phyloP scores from a whole-genome alignment of 2,329 filamentous ascomycete genomes.

The Zasmidium angulare region DNA sequence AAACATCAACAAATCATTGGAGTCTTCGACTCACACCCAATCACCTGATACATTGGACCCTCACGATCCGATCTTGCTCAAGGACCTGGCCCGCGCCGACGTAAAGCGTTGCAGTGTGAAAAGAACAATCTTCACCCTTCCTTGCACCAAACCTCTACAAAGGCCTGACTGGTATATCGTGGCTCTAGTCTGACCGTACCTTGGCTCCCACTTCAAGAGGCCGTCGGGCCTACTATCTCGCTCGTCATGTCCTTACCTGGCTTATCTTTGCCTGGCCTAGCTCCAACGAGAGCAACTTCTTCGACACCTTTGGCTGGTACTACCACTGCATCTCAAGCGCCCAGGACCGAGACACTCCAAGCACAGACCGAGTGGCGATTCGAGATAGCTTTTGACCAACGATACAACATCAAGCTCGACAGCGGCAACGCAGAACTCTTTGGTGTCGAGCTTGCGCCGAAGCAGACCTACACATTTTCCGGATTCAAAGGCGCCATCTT shows the following conservation, averaged over 20 bases:
- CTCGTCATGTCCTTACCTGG: constrained; percentile 44
- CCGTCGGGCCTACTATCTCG: background rate
- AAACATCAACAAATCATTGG: no score
- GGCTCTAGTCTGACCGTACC: no score
- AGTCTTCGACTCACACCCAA: no score
- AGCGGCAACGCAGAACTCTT: constrained; percentile 89
- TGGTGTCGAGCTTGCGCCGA: constrained; percentile 84
- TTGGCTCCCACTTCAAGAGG: background rate
- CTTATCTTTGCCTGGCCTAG: constrained; percentile 43
- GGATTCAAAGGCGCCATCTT: constrained; percentile 84
- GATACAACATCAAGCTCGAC: constrained; percentile 59
- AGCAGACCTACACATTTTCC: constrained; percentile 76
- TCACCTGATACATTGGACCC: no score
- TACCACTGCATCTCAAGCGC: constrained; percentile 12
- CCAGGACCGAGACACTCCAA: constrained; percentile 43
- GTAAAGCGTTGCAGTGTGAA: no score
- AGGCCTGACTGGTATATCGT: no score
- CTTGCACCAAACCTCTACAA: no score
- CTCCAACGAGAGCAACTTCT: constrained; percentile 14
- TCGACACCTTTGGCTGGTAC: constrained; percentile 29
- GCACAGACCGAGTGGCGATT: constrained; percentile 49
- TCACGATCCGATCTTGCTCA: no score
- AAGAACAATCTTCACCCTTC: no score
- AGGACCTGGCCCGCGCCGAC: no score
- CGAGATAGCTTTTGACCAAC: constrained; percentile 36